Conservation (phyloP, 2,329 filamentous ascomycete species). For the Colletotrichum endophyticum region DNA sequence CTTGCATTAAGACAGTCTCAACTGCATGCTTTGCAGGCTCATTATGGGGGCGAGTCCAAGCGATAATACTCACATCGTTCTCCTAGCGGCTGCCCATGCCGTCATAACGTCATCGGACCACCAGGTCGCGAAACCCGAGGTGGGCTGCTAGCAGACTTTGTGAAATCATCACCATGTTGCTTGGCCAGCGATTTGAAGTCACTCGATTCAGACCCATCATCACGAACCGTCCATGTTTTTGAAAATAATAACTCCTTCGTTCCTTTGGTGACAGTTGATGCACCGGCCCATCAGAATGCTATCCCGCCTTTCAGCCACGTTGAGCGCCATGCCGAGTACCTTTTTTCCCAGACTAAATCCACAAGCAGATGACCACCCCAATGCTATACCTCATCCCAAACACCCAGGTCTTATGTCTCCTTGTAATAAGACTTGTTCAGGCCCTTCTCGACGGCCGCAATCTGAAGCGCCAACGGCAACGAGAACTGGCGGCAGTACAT, state of each 20-base stretch:
- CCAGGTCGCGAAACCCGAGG: background rate
- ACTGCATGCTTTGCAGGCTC: no score
- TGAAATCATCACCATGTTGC: background rate
- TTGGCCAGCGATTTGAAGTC: background rate
- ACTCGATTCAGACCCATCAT: background rate
- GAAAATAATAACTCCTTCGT: background rate
- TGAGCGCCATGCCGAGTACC: background rate
- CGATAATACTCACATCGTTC: no score
- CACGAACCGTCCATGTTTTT: background rate
- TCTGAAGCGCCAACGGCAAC: slow-evolving; percentile 41
- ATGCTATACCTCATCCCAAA: background rate
- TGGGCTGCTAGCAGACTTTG: background rate
- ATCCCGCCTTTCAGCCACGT: background rate
- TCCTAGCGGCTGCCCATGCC: no score
- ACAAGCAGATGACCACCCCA: background rate
- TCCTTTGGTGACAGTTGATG: background rate
- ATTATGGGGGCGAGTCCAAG: no score
- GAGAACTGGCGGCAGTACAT: slow-evolving; percentile 38
- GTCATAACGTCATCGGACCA: background rate
- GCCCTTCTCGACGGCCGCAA: slow-evolving; percentile 36
- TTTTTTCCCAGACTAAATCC: background rate
- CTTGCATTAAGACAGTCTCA: no score
- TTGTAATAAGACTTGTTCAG: background rate
- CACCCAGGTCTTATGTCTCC: background rate
- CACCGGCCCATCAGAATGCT: background rate